Evolutionary conservation across 805 yeast species (phyloP).

Genomic region (Teunomyces lycoperdinae): DNA sequence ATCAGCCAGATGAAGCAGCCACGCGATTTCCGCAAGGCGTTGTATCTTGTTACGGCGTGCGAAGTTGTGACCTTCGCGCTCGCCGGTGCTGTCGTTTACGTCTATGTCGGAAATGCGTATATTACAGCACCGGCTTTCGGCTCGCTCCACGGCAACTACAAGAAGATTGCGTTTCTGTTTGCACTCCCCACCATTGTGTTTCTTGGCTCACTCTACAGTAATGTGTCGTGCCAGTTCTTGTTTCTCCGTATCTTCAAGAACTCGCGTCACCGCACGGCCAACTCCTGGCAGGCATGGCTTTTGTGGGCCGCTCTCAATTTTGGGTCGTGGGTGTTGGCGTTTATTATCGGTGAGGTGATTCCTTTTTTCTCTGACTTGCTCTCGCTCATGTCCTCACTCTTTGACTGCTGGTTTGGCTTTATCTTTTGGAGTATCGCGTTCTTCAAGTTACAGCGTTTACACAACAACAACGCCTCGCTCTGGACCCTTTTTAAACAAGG

Average conservation of each 20-base stretch:
- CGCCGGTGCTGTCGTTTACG: conserved; percentile 59
- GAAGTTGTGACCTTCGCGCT: conserved; percentile 50
- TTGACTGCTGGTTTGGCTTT: conserved; percentile 66
- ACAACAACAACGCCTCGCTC: conserved; percentile 12
- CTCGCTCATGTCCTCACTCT: conserved; percentile 57
- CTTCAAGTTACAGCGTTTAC: conserved; percentile 38
- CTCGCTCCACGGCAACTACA: conserved; percentile 43
- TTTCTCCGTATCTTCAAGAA: conserved; percentile 44
- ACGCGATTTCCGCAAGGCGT: conserved; percentile 54
- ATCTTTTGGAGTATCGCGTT: conserved; percentile 63
- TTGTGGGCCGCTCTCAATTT: conserved; percentile 47
- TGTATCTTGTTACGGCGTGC: conserved; percentile 47
- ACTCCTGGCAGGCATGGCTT: conserved; percentile 52
- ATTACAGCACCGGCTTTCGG: conserved; percentile 62
- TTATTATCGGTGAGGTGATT: conserved; percentile 59
- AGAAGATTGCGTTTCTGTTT: conserved; percentile 57
- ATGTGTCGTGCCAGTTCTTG: conserved; percentile 52
- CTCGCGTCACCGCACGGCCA: conserved; percentile 44
- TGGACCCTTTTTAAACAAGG: too few species aligned
- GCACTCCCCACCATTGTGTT: conserved; percentile 59
- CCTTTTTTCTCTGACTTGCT: conserved; percentile 61
- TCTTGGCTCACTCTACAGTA: conserved; percentile 54
- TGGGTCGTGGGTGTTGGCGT: conserved; percentile 50
- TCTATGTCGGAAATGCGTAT: conserved; percentile 53
- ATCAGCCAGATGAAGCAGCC: conserved; percentile 60